These are phyloP conservation scores for Trichoderma reesei DNA, from an alignment of 495 filamentous ascomycete species.

Conservation along the genomic window DNA sequence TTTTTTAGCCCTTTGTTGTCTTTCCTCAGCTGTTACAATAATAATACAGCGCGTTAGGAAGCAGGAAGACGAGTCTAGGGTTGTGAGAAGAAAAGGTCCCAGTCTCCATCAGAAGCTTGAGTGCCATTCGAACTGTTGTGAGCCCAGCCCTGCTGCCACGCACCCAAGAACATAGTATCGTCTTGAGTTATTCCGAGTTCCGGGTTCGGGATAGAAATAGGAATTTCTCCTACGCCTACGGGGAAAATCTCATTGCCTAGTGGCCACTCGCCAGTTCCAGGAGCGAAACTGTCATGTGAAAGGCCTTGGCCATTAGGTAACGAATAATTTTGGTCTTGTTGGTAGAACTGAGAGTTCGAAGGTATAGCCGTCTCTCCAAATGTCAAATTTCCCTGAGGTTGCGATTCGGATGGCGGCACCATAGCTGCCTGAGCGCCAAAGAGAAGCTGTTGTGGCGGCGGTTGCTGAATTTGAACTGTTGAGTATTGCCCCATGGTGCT, in stretches of 20 bases:
- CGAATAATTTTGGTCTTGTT: neutral
- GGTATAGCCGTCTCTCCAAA: neutral
- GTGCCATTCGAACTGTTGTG: neutral
- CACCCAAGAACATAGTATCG: neutral
- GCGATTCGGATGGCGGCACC: neutral
- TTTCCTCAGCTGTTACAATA: too few species aligned
- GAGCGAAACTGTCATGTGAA: neutral
- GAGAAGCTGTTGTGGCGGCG: neutral
- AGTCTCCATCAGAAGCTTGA: neutral
- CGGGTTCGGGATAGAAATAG: neutral
- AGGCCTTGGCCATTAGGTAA: neutral
- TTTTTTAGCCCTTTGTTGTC: too few species aligned
- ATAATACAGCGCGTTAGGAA: too few species aligned
- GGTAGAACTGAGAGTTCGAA: neutral
- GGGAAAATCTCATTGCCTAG: neutral
- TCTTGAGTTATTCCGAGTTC: neutral
- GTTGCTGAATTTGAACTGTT: neutral
- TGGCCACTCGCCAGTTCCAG: neutral
- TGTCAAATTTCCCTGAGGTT: neutral
- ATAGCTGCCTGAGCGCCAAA: neutral
- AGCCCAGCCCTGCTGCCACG: neutral
- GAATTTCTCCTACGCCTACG: neutral
- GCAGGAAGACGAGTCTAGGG: neutral
- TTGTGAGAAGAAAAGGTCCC: neutral
- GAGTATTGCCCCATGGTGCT: neutral